Conservation (phyloP, 495 filamentous ascomycete genomes). For the Trichoderma reesei region DNA sequence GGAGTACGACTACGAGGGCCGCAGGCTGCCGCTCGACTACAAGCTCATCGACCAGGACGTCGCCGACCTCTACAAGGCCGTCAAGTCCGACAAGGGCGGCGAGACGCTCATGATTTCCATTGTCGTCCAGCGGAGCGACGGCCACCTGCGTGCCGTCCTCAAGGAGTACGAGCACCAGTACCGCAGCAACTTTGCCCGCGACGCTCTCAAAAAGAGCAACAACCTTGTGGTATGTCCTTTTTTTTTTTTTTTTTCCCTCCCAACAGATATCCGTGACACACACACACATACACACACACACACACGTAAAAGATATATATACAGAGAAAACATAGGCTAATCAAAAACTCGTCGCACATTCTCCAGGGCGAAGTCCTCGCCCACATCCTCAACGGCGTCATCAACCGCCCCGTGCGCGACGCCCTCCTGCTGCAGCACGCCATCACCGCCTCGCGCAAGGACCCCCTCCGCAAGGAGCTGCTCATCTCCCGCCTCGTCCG, state of each 20-base stretch:
- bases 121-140: conserved; percentile 67
- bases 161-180: conserved; percentile 59
- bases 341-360: conserved; percentile 10
- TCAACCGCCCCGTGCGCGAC: conserved; percentile 91
- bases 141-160: conserved; percentile 72
- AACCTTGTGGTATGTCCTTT: conserved; percentile 73
- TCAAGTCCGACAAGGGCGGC: conserved; percentile 67
- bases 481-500: conserved; percentile 72
- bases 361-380: conserved; percentile 83
- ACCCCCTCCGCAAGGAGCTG: conserved; percentile 65
- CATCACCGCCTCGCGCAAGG: conserved; percentile 50
- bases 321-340: background rate
- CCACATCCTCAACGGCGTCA: conserved; percentile 92
- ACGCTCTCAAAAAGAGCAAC: conserved; percentile 76
- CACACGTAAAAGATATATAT: background rate
- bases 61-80: conserved; percentile 54
- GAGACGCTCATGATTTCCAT: conserved; percentile 87
- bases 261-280: no score
- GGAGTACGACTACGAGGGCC: conserved; percentile 48
- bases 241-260: background rate
- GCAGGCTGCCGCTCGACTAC: conserved; percentile 27
- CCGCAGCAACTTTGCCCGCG: conserved; percentile 69
- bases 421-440: conserved; percentile 92
- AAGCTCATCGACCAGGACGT: conserved; percentile 62
- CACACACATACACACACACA: no score